A percentile compares a stretch with the other conserved stretches of the same genome.
These are phyloP conservation scores for Podospora pseudoanserina DNA, from an alignment of 495 filamentous ascomycete species.

Conservation along the genomic window DNA sequence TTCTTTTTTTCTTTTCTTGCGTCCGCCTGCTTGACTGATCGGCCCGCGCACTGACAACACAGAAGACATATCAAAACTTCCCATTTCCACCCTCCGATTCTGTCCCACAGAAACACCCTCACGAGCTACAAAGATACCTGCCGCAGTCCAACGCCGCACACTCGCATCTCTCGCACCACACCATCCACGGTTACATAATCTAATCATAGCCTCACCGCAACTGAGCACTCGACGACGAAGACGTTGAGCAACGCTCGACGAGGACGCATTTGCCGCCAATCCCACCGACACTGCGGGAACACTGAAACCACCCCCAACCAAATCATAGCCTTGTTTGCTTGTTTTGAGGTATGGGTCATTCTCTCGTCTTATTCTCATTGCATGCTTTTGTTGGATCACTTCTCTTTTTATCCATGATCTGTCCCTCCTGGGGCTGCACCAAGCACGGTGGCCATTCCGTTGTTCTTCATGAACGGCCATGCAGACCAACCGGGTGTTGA, in stretches of 20 bases:
- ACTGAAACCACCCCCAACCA: not conserved
- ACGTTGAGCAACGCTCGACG: not conserved
- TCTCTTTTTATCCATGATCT: not conserved
- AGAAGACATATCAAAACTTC: not conserved
- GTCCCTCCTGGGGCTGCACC: not conserved
- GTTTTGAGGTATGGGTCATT: not conserved
- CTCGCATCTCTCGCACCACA: slow-evolving; percentile 5
- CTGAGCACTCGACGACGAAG: not conserved
- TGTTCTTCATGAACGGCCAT: not conserved
- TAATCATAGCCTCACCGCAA: not conserved
- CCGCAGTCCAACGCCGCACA: slow-evolving; percentile 1
- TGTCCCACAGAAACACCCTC: not conserved
- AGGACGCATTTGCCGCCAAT: not conserved
- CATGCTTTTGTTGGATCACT: not conserved
- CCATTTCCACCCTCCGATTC: not conserved
- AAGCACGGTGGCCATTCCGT: not conserved
- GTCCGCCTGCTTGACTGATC: not conserved
- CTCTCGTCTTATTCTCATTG: not conserved
- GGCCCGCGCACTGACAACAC: not conserved
- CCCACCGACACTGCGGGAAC: not conserved
- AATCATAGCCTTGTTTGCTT: not conserved
- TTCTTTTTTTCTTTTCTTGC: not conserved
- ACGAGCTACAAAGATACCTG: not conserved
- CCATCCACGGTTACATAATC: not conserved
- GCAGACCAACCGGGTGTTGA: not conserved